Conservation (phyloP, 2,329 filamentous ascomycete genomes). For the Clonostachys rhizophaga region DNA sequence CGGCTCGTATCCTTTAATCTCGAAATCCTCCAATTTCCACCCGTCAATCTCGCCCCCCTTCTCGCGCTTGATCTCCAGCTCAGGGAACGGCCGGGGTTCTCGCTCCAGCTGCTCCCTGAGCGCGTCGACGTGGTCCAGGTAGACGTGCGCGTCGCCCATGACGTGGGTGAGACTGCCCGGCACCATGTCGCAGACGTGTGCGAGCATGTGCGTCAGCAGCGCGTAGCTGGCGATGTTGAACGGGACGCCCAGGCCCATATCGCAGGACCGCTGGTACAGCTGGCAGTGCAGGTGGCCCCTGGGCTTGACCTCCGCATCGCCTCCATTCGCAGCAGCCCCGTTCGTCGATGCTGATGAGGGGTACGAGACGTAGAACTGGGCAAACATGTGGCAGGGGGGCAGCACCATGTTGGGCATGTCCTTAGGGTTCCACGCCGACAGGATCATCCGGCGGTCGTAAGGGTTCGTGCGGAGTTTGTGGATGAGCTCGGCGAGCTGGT, state of each 20-base stretch:
- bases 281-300: slow-evolving; percentile 79
- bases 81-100: slow-evolving; percentile 77
- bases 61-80: slow-evolving; percentile 66
- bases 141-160: slow-evolving; percentile 98
- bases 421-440: slow-evolving; percentile 90
- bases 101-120: slow-evolving; percentile 74
- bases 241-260: slow-evolving; percentile 95
- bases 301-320: slow-evolving; percentile 35
- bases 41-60: slow-evolving; percentile 77
- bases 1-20: slow-evolving; percentile 81
- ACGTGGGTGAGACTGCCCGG: slow-evolving; percentile 89
- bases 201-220: slow-evolving; percentile 90
- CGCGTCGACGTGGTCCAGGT: slow-evolving; percentile 87
- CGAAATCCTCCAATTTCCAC: slow-evolving; percentile 85
- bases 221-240: slow-evolving; percentile 98
- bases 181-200: slow-evolving; percentile 76
- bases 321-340: slow-evolving; percentile 8
- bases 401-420: slow-evolving; percentile 86
- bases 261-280: slow-evolving; percentile 89
- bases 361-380: slow-evolving; percentile 88
- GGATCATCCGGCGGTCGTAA: slow-evolving; percentile 84
- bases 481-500: slow-evolving; percentile 89
- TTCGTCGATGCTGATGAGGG: slow-evolving; percentile 30
- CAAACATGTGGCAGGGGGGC: slow-evolving; percentile 96
- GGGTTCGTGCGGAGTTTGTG: slow-evolving; percentile 78